These are phyloP conservation scores for Volutella citrinella DNA, from an alignment of 2,329 filamentous ascomycete genomes.

Conservation along the genomic window DNA sequence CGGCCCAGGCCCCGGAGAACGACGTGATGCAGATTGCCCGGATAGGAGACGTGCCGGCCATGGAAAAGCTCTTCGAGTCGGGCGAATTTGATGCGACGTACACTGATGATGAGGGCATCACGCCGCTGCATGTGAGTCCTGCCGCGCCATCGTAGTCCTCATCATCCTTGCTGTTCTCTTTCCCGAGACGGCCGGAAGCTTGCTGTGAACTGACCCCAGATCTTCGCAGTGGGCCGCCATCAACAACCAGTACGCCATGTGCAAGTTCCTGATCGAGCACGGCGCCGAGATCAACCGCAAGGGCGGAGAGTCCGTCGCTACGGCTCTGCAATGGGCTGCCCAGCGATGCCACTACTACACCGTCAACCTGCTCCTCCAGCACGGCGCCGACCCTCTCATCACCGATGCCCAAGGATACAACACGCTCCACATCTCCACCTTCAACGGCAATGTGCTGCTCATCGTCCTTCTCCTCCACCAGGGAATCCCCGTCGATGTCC, in stretches of 20 bases:
- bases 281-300: constrained; percentile 93
- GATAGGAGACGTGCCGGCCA: constrained; percentile 78
- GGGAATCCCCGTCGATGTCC: constrained; percentile 88
- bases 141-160: no score
- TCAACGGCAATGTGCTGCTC: constrained; percentile 92
- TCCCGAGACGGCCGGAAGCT: no score
- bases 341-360: constrained; percentile 97
- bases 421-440: constrained; percentile 92
- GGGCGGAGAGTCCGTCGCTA: constrained; percentile 92
- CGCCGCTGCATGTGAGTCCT: constrained; percentile 78
- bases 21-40: constrained; percentile 95
- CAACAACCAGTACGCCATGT: constrained; percentile 97
- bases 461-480: constrained; percentile 89
- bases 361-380: constrained; percentile 85
- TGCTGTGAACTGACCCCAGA: constrained; percentile 18
- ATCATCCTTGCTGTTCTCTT: no score
- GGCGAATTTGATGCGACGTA: constrained; percentile 80
- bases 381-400: constrained; percentile 88
- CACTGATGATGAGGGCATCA: constrained; percentile 89
- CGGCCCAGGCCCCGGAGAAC: no score
- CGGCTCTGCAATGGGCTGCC: constrained; percentile 93
- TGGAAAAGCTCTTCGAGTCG: constrained; percentile 85
- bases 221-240: constrained; percentile 85
- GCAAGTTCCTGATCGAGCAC: constrained; percentile 82
- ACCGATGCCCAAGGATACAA: constrained; percentile 97